Conservation (phyloP, 164 flowering plant genomes). For the Vitis rupestris region DNA sequence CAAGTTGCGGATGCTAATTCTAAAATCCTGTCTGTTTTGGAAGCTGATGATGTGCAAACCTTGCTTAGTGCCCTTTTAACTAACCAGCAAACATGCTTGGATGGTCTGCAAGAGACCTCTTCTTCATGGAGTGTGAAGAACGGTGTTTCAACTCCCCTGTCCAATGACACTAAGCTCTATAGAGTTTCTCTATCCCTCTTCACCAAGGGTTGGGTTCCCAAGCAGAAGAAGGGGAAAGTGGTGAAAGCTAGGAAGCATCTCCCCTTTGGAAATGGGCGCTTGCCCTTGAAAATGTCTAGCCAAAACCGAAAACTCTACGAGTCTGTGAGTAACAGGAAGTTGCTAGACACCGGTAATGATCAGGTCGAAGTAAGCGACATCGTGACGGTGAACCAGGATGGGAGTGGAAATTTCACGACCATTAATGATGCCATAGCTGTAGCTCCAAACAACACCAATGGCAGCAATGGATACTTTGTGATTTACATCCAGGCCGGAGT, state of each 20-base stretch:
- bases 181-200: conserved; percentile 54
- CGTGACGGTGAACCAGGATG: conserved; percentile 52
- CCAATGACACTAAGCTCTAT: conserved; percentile 43
- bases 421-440: conserved; percentile 53
- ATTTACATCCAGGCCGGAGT: conserved; percentile 54
- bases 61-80: conserved; percentile 43
- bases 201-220: conserved; percentile 47
- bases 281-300: conserved; percentile 44
- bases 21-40: conserved; percentile 12
- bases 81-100: conserved; percentile 42
- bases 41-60: conserved; percentile 45
- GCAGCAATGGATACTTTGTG: conserved; percentile 49
- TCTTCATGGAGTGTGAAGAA: conserved; percentile 33
- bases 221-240: conserved; percentile 9
- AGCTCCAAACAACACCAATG: conserved; percentile 54
- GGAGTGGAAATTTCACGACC: conserved; percentile 45
- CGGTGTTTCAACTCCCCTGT: conserved; percentile 32
- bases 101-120: conserved; percentile 32
- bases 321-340: conserved; percentile 23
- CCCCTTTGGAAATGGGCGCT: conserved; percentile 18
- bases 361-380: conserved; percentile 34
- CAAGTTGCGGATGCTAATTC: conserved; percentile 20
- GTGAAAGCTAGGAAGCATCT: conserved; percentile 7
- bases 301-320: conserved; percentile 24
- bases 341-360: conserved; percentile 28